Evolutionary conservation across 2,329 filamentous ascomycete genomes (phyloP).

Genomic region (Talaromyces amestolkiae): DNA sequence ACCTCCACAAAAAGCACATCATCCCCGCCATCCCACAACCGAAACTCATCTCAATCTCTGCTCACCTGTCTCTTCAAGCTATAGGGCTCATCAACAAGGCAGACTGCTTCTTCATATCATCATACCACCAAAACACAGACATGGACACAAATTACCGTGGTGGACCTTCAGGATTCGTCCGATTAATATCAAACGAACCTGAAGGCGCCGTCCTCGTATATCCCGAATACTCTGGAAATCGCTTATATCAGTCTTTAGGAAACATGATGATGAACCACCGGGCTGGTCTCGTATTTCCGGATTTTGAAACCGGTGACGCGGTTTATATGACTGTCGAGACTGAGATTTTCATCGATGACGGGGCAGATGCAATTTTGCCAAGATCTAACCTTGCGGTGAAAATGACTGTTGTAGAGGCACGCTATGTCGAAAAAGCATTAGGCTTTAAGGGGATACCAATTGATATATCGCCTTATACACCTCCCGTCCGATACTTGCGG

Average conservation of each 20-base stretch:
- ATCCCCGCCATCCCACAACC: slow-evolving; percentile 55
- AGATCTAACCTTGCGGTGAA: slow-evolving; percentile 71
- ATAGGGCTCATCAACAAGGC: slow-evolving; percentile 60
- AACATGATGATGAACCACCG: slow-evolving; percentile 67
- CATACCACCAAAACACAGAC: slow-evolving; percentile 56
- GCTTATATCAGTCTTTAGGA: slow-evolving; percentile 78
- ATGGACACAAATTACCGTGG: slow-evolving; percentile 88
- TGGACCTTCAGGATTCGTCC: slow-evolving; percentile 70
- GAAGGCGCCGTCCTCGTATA: slow-evolving; percentile 60
- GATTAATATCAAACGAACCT: slow-evolving; percentile 59
- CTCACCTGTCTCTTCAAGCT: slow-evolving; percentile 54
- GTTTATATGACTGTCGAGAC: slow-evolving; percentile 71
- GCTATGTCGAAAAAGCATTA: slow-evolving; percentile 64
- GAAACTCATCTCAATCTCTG: slow-evolving; percentile 47
- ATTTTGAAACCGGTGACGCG: slow-evolving; percentile 69
- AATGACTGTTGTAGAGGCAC: slow-evolving; percentile 60
- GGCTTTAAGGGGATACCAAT: slow-evolving; percentile 62
- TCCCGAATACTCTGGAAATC: slow-evolving; percentile 82
- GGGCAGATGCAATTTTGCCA: slow-evolving; percentile 62
- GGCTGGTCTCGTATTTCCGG: slow-evolving; percentile 69
- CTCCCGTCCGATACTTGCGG: slow-evolving; percentile 63
- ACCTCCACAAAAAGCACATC: slow-evolving; percentile 72
- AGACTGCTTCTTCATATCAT: slow-evolving; percentile 78
- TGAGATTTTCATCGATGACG: slow-evolving; percentile 62
- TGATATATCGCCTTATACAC: slow-evolving; percentile 75